Conservation (phyloP, 306 rosid species). For the Glycine tomentella region DNA sequence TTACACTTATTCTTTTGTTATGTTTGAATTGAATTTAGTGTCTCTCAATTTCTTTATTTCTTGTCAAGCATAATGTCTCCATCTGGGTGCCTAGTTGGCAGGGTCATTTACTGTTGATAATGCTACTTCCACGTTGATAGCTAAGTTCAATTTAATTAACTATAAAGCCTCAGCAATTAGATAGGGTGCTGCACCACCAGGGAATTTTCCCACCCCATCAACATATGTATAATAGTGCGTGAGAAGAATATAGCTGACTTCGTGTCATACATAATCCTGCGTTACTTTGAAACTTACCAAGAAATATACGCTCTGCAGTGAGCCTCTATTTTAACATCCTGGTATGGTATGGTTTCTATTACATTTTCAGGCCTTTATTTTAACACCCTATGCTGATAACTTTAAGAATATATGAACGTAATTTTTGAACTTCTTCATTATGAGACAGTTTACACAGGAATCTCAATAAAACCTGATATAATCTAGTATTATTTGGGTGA, state of each 20-base stretch:
- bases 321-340: neutral
- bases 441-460: neutral
- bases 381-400: neutral
- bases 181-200: neutral
- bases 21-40: neutral
- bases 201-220: neutral
- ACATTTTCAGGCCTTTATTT: neutral
- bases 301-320: neutral
- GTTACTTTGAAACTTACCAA: neutral
- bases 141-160: neutral
- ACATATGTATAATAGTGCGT: neutral
- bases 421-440: neutral
- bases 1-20: constrained; percentile 15
- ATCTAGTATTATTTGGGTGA: neutral
- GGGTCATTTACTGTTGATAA: too few relatives aligned
- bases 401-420: neutral
- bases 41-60: neutral
- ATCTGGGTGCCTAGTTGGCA: too few relatives aligned
- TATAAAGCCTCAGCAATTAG: neutral
- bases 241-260: neutral
- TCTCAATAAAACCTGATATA: constrained; percentile 1
- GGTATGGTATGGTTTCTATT: neutral
- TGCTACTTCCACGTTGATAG: neutral
- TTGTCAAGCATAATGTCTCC: neutral
- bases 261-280: neutral